Conservation (phyloP, 345 rosid genomes). For the Lepidium didymum region DNA sequence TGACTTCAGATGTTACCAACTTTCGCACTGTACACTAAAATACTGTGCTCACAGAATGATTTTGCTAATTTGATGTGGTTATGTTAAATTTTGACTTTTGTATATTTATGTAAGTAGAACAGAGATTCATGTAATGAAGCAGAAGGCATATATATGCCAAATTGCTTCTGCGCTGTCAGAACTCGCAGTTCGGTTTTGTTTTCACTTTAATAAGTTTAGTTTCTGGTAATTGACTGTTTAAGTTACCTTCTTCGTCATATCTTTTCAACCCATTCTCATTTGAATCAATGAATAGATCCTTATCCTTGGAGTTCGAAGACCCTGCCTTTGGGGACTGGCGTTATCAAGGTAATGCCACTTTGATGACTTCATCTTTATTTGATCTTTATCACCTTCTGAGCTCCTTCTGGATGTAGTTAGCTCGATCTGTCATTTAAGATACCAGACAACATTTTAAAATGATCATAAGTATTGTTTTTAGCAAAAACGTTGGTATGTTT, state of each 20-base stretch:
- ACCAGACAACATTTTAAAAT: not conserved
- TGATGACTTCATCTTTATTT: not conserved
- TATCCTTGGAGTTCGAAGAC: slow-evolving; percentile 34
- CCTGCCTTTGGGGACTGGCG: slow-evolving; percentile 30
- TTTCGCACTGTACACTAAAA: slow-evolving; percentile 10
- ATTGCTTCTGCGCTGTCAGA: not conserved
- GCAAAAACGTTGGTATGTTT: not conserved
- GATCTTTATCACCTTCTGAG: not conserved
- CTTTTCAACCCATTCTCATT: not conserved
- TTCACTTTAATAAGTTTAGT: not conserved
- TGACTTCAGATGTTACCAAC: not conserved
- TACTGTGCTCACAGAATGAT: slow-evolving; percentile 53
- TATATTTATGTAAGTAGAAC: not conserved
- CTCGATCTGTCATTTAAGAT: not conserved
- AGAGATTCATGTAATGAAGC: not conserved
- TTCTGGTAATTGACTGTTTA: not conserved
- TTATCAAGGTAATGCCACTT: slow-evolving; percentile 26
- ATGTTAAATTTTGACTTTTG: not conserved
- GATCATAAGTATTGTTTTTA: not conserved
- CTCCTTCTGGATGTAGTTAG: not conserved
- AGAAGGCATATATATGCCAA: not conserved
- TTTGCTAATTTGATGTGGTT: not conserved
- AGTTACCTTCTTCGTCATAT: not conserved
- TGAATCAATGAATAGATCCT: slow-evolving; percentile 18
- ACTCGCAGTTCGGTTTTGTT: not conserved